These are phyloP conservation scores for Neurospora terricola DNA, from an alignment of 495 filamentous ascomycete species.

Conservation along the genomic window DNA sequence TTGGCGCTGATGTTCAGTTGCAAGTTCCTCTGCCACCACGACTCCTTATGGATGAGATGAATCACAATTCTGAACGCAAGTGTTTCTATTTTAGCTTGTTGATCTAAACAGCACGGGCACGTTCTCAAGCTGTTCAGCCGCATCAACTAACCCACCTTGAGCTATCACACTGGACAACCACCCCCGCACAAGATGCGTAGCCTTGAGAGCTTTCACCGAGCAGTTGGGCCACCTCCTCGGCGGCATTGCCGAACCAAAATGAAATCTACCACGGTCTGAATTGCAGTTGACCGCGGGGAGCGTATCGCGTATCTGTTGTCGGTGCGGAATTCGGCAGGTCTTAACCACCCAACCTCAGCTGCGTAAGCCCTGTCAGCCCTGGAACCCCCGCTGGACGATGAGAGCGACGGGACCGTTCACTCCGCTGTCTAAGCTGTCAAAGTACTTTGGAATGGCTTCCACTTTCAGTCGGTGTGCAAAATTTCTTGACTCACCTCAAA, in stretches of 20 bases:
- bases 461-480: not conserved
- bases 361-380: not conserved
- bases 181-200: not conserved
- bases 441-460: not conserved
- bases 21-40: not conserved
- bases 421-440: not conserved
- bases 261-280: not conserved
- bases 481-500: not conserved
- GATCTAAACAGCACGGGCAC: not conserved
- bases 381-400: not conserved
- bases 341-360: not conserved
- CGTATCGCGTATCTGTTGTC: not conserved
- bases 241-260: not conserved
- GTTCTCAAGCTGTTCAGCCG: not conserved
- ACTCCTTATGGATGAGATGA: not conserved
- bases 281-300: not conserved
- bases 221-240: not conserved
- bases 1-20: not conserved
- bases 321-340: not conserved
- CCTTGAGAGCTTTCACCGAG: not conserved
- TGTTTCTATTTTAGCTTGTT: not conserved
- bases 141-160: not conserved
- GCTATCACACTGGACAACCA: not conserved
- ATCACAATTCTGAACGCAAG: not conserved
- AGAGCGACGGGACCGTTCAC: not conserved